These are phyloP conservation scores for Phaffia australis DNA, from an alignment of 768 basidiomycete genomes.

Conservation along the genomic window DNA sequence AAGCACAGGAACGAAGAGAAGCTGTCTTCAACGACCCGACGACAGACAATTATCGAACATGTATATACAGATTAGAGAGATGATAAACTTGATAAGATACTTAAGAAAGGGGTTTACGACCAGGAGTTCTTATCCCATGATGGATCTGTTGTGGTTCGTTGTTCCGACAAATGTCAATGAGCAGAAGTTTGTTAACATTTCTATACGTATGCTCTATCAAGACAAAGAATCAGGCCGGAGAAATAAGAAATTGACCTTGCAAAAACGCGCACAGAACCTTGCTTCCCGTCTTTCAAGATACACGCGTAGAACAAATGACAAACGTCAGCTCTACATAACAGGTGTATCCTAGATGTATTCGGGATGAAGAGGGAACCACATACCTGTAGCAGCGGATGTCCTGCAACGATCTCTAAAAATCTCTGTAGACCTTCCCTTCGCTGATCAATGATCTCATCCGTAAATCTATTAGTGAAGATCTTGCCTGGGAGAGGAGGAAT, in stretches of 20 bases:
- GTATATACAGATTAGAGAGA: too few species aligned
- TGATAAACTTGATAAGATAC: too few species aligned
- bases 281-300: constrained; percentile 62
- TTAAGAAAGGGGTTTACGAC: too few species aligned
- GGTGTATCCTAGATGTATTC: constrained; percentile 7
- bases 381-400: constrained; percentile 91
- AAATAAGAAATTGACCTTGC: constrained; percentile 42
- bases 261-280: constrained; percentile 93
- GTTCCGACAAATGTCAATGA: not conserved
- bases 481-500: constrained; percentile 96
- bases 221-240: not conserved
- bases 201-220: not conserved
- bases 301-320: constrained; percentile 17
- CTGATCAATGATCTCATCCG: constrained; percentile 90
- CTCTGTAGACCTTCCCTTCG: constrained; percentile 86
- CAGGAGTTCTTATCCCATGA: constrained; percentile 50
- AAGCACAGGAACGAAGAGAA: too few species aligned
- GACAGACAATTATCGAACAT: too few species aligned
- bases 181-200: not conserved
- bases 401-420: constrained; percentile 90
- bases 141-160: constrained; percentile 49
- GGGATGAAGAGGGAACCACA: not conserved
- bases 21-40: too few species aligned
- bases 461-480: constrained; percentile 95
- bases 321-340: constrained; percentile 9